Base-by-base conservation (phyloP, 495 filamentous ascomycete genomes). In the Xylaria intraflava region DNA sequence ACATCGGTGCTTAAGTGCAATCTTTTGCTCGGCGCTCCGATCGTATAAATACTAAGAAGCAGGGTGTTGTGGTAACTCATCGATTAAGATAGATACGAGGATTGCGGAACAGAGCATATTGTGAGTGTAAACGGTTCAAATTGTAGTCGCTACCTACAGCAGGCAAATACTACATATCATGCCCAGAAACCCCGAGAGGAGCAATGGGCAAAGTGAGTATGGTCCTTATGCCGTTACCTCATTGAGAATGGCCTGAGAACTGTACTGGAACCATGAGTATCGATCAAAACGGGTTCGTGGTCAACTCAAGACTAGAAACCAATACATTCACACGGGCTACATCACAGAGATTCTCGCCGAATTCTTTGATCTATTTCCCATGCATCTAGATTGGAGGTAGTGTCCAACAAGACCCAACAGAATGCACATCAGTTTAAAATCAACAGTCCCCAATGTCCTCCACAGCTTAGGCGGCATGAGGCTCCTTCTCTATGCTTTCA, bases 401-500 rank as follows among this genome's bases (percentile, higher is more conserved):
- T 52, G 40, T 38, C 50, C 50, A 52, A 52, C 11, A 38, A 11
- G 29, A 45, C 41, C 30, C 12, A 45, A 45, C 10, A 29, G 11
- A 45, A 16, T n/a, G 31, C 22, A 19, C 17, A 14, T 41, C 23
- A 14, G 38, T 17, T 39, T 14, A 23, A 29, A 29, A 46, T 9
- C 35, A n/a, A 38, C 31, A 38, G 14, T 17, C 16, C 24, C 11
- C 9, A 33, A 24, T 35, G 8, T 20, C 22, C 2, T n/a, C 4
- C n/a, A 5, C 7, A 30, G n/a, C 17, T 35, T 10, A 51, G 10
- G 38, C 49, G 1, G 52, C 23, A 16, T 52, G 61, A 40, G 46
- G 57, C 36, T 72, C 70, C 59, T 57, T 67, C 62, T 73, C 74
- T 46, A 78, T 39, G 8, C 59, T 62, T 29, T 84, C 80, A 45